Evolutionary conservation across 1,139 yeast genomes (phyloP), one percentile per base, ranked within the genome.

Genomic region (Yamadazyma buinensis): DNA sequence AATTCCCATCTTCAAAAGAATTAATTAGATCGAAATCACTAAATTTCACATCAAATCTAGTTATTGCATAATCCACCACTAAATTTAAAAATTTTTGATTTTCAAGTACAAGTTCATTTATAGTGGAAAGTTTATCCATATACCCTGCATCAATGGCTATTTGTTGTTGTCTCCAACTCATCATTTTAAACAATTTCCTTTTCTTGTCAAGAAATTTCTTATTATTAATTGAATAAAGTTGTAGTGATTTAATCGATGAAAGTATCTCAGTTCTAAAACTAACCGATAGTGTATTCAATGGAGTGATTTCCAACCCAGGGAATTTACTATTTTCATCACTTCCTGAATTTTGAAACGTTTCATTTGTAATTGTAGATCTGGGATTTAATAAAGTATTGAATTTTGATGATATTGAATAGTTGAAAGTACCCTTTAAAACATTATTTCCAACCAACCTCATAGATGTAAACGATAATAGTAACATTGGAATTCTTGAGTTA

Each of bases 91-190:
- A 48, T 11, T 44, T 44, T 32, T 68, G 71, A 51, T 84, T 83
- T 14, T 51, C 51, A 7, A 42, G 54, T 7, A 79, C 63, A 13
- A 67, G 57, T 4, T 47, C 43, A 32, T 80, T 82, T 4, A 79
- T 60, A 12, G 48, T 46, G 15, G 64, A 56, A 25, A 84, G 54
- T 43, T 81, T 80, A 15, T 66, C 59, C 18, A 68, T 49, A 55
- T 84, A 84, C 0, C 84, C 83, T 2, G 70, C 67, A 13, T 72
- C 64, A 15, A 67, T 67, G 28, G 79, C 75, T 24, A 76, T 46
- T 22, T 64, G 59, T 45, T 77, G 82, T 46, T 80, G 85, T 37
- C 74, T 61, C 66, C 75, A 67, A 4, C 74, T 56, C 73, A 79
- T 64, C 48, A 66, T 49, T 37, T 67, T 67, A 52, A 69, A 75